Conservation (phyloP, 1,284 basidiomycete species). For the Limonomyces culmigenus region DNA sequence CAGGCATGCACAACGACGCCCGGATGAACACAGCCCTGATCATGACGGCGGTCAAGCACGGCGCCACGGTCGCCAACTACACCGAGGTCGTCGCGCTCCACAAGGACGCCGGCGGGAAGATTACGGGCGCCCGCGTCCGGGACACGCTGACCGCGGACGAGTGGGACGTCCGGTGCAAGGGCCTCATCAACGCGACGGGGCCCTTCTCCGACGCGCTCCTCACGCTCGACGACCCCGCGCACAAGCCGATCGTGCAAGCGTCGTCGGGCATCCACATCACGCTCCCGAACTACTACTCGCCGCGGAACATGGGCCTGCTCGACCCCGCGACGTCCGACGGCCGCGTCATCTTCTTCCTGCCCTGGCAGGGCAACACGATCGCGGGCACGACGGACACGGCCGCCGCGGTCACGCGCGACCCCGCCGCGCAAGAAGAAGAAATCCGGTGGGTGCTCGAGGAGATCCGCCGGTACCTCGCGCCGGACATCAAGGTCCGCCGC, state of each 20-base stretch:
- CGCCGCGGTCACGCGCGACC: conserved; percentile 62
- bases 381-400: conserved; percentile 93
- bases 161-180: conserved; percentile 76
- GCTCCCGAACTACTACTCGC: conserved; percentile 92
- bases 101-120: conserved; percentile 50
- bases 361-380: conserved; percentile 96
- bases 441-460: conserved; percentile 96
- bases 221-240: conserved; percentile 69
- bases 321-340: conserved; percentile 95
- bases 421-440: conserved; percentile 81
- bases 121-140: conserved; percentile 64
- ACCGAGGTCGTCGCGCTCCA: conserved; percentile 71
- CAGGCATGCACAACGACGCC: conserved; percentile 95
- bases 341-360: conserved; percentile 96
- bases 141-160: conserved; percentile 77
- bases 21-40: conserved; percentile 94
- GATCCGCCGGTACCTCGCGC: conserved; percentile 74
- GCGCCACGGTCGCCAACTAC: conserved; percentile 84
- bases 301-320: conserved; percentile 87
- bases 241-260: conserved; percentile 81
- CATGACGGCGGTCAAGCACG: conserved; percentile 89
- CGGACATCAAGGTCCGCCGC: conserved; percentile 86
- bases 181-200: conserved; percentile 93
- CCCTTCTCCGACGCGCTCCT: conserved; percentile 86
- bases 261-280: conserved; percentile 94